phyloP scores from a whole-genome alignment of 345 rosid genomes.

The Xanthoceras sorbifolium region DNA sequence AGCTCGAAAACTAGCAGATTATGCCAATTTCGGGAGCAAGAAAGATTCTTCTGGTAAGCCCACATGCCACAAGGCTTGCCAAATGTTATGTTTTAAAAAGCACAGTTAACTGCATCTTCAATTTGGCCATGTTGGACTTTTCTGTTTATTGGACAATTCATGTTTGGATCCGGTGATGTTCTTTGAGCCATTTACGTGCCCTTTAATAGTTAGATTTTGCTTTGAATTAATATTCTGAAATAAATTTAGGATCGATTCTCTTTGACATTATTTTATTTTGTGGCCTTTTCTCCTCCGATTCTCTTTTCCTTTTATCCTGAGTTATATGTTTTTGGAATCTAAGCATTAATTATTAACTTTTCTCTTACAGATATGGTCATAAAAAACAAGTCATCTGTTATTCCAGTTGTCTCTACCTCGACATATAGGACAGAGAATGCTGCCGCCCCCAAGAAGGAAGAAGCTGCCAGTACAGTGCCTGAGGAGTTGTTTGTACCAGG shows the following conservation, averaged over 20 bases:
- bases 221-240: background rate
- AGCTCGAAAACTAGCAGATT: slow-evolving; percentile 80
- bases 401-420: slow-evolving; percentile 23
- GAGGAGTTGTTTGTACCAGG: slow-evolving; percentile 88
- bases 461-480: slow-evolving; percentile 22
- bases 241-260: background rate
- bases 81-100: slow-evolving; percentile 6
- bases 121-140: background rate
- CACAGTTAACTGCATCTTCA: slow-evolving; percentile 4
- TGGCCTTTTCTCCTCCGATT: background rate
- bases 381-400: slow-evolving; percentile 21
- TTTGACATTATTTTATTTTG: background rate
- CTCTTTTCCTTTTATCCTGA: background rate
- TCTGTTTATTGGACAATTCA: background rate
- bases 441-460: slow-evolving; percentile 22
- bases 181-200: background rate
- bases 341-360: background rate
- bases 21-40: slow-evolving; percentile 62
- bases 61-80: background rate
- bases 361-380: slow-evolving; percentile 7
- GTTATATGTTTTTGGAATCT: background rate
- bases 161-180: background rate
- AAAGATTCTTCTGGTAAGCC: slow-evolving; percentile 52
- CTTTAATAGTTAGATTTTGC: slow-evolving; percentile 1
- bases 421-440: slow-evolving; percentile 24